Percentiles rank a stretch among this genome's conserved stretches.
These are phyloP conservation scores for Collybia sordida DNA, from an alignment of 768 basidiomycete species.

Conservation along the genomic window DNA sequence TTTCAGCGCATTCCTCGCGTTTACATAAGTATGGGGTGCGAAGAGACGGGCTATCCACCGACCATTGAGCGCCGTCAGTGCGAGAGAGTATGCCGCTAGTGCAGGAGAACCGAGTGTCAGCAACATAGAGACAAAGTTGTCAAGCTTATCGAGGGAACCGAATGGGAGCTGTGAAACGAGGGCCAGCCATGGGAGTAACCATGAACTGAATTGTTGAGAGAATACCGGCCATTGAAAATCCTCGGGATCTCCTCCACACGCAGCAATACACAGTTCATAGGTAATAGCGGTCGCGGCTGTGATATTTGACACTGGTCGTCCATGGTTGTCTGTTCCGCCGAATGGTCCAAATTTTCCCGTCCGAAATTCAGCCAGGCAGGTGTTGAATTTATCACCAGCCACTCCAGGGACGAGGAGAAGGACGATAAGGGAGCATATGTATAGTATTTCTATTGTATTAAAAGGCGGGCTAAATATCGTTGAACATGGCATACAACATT, in stretches of 20 bases:
- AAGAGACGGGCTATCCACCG: conserved; percentile 38
- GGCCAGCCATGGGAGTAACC: conserved; percentile 50
- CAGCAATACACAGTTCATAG: conserved; percentile 24
- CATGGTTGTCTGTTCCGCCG: conserved; percentile 26
- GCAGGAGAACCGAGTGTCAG: conserved; percentile 44
- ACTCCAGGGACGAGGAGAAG: neutral
- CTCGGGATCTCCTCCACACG: conserved; percentile 24
- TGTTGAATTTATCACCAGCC: conserved; percentile 13
- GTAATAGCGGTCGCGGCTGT: conserved; percentile 26
- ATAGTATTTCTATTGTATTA: too few relatives aligned
- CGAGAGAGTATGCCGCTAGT: conserved; percentile 45
- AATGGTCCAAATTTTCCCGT: conserved; percentile 10
- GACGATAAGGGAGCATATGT: neutral
- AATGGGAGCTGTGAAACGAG: conserved; percentile 51
- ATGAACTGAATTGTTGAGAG: conserved; percentile 39
- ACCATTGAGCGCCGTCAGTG: conserved; percentile 40
- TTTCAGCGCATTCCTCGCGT: conserved; percentile 26
- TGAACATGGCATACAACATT: too few relatives aligned
- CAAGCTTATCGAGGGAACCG: conserved; percentile 35
- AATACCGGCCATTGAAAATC: conserved; percentile 31
- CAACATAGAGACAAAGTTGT: conserved; percentile 41
- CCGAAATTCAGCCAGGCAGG: conserved; percentile 19
- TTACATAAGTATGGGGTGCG: conserved; percentile 26
- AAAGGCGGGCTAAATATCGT: too few relatives aligned
- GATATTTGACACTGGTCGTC: conserved; percentile 19